A percentile compares a stretch with the other conserved stretches of the same genome.
Evolutionary conservation across 129 eudicot species (phyloP).

Genomic region (Tagetes patula): DNA sequence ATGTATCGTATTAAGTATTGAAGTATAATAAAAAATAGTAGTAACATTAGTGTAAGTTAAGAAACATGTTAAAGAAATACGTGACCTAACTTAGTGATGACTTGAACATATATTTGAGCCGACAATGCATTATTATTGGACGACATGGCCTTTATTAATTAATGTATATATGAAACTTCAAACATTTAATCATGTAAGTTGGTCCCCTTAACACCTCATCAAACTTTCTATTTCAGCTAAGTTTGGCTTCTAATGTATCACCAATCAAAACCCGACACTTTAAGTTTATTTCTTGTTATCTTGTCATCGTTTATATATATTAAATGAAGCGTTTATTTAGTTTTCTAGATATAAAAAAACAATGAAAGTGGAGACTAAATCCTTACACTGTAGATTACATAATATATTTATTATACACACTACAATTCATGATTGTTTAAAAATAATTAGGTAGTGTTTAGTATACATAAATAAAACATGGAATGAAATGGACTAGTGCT

Average conservation of each 20-base stretch:
- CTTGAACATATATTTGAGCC: conserved; percentile 25
- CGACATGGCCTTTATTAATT: conserved; percentile 27
- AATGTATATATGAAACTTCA: conserved; percentile 24
- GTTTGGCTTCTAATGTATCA: conserved; percentile 27
- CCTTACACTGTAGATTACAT: no score
- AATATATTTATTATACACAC: neutral
- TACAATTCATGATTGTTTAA: neutral
- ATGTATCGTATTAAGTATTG: neutral
- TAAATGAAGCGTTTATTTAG: neutral
- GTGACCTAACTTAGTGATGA: conserved; percentile 35
- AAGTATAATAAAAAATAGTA: neutral
- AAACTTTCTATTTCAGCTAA: conserved; percentile 31
- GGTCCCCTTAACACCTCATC: conserved; percentile 37
- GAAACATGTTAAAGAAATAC: conserved; percentile 6
- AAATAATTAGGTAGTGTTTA: neutral
- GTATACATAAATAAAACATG: no score
- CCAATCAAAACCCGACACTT: conserved; percentile 21
- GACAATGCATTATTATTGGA: conserved; percentile 40
- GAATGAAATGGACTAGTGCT: no score
- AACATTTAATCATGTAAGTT: conserved; percentile 33
- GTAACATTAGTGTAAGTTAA: neutral
- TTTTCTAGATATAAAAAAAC: no score
- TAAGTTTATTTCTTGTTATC: conserved; percentile 1
- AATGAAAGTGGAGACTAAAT: no score
- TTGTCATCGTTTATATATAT: conserved; percentile 6